These are phyloP conservation scores for Lyophyllum shimeji DNA, from an alignment of 768 basidiomycete genomes.

Conservation along the genomic window DNA sequence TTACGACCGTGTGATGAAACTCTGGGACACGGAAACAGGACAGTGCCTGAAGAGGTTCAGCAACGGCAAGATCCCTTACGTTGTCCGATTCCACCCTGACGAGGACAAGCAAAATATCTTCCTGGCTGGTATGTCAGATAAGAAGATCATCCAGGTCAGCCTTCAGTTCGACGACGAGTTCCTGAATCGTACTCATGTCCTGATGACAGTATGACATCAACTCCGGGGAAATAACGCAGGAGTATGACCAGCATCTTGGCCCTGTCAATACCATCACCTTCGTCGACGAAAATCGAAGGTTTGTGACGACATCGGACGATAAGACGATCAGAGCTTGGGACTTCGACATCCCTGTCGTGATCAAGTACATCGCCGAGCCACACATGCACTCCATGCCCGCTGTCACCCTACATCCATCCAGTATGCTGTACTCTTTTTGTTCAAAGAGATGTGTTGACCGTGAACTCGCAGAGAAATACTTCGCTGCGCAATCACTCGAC, in stretches of 20 bases:
- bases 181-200: constrained; percentile 5
- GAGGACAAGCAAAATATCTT: constrained; percentile 95
- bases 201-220: constrained; percentile 89
- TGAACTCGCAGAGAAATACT: constrained; percentile 73
- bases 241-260: constrained; percentile 98
- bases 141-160: constrained; percentile 95
- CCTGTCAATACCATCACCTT: constrained; percentile 99
- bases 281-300: constrained; percentile 96
- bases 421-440: constrained; percentile 50
- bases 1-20: constrained; percentile 96
- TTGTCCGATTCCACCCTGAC: constrained; percentile 94
- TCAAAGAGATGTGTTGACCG: constrained; percentile 7
- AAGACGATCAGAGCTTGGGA: constrained; percentile 99
- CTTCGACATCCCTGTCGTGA: constrained; percentile 98
- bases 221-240: constrained; percentile 93
- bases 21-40: constrained; percentile 99
- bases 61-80: constrained; percentile 97
- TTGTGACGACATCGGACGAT: constrained; percentile 98
- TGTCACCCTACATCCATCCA: constrained; percentile 91
- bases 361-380: constrained; percentile 99
- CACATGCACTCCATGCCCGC: constrained; percentile 99
- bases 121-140: constrained; percentile 98
- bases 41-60: constrained; percentile 96
- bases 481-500: constrained; percentile 96
- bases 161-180: neutral